Conservation (phyloP, 495 filamentous ascomycete genomes). For the Trichoderma parareesei region DNA sequence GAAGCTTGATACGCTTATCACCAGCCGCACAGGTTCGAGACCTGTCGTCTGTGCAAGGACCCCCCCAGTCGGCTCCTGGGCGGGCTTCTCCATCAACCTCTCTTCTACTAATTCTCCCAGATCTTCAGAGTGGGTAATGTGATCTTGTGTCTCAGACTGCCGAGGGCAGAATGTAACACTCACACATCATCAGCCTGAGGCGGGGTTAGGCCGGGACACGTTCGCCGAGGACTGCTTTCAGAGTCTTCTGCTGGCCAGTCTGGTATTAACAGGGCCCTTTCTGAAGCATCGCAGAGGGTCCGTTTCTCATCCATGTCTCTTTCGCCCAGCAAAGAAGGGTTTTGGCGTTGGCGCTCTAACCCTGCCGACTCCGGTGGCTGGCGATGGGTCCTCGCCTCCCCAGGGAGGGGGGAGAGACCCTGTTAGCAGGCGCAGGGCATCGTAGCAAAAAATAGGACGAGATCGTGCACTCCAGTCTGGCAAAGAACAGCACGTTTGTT, state of each 20-base stretch:
- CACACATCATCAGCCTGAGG: not conserved
- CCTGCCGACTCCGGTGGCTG: not conserved
- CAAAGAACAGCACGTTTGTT: not conserved
- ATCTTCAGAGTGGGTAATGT: not conserved
- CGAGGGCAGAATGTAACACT: conserved; percentile 3
- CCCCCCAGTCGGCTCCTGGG: not conserved
- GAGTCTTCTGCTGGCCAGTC: not conserved
- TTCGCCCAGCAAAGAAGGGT: not conserved
- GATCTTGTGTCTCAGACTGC: not conserved
- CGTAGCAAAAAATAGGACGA: not conserved
- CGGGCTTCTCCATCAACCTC: not conserved
- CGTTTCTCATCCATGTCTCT: not conserved
- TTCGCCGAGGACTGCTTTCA: not conserved
- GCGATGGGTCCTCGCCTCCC: not conserved
- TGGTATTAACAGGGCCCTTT: not conserved
- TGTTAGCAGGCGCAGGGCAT: conserved; percentile 3
- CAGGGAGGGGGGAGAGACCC: not conserved
- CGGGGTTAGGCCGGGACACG: conserved; percentile 6
- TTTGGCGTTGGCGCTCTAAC: not conserved
- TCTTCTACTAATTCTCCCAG: not conserved
- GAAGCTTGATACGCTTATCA: not conserved
- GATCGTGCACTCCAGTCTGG: not conserved
- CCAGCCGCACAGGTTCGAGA: not conserved
- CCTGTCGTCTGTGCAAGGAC: not conserved
- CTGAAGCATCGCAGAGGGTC: not conserved